A percentile compares a stretch with the other conserved stretches of the same genome.
Evolutionary conservation across 805 yeast genomes (phyloP).

Genomic region (Yarrowia phangngaensis): DNA sequence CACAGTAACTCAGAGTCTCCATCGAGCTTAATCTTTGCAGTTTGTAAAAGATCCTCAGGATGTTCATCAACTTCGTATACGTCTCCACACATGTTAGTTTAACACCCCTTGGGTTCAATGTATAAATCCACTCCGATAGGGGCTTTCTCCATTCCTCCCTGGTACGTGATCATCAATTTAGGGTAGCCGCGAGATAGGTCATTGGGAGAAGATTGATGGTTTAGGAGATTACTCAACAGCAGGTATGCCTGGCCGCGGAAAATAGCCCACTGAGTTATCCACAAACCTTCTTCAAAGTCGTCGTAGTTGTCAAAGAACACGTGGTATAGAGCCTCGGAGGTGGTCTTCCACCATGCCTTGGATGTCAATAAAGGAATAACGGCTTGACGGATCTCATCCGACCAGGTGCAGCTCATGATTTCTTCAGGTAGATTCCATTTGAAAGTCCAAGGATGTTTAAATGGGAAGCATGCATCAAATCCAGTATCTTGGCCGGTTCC

Average conservation of each 20-base stretch:
- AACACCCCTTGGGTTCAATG: conserved; percentile 19
- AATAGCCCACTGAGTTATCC: conserved; percentile 23
- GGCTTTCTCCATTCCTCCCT: conserved; percentile 15
- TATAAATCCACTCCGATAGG: conserved; percentile 18
- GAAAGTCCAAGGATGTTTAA: conserved; percentile 16
- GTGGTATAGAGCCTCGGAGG: conserved; percentile 16
- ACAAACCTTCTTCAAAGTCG: conserved; percentile 18
- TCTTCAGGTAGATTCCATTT: conserved; percentile 6
- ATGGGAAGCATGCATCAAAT: conserved; percentile 9
- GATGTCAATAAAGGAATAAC: conserved; percentile 20
- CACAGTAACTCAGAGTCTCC: too few relatives aligned
- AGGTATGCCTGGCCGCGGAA: conserved; percentile 21
- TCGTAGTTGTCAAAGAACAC: conserved; percentile 13
- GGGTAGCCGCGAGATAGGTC: conserved; percentile 6
- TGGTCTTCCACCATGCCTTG: conserved; percentile 8
- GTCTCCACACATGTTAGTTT: too few relatives aligned
- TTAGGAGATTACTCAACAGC: background rate
- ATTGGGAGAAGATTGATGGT: background rate
- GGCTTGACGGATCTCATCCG: background rate
- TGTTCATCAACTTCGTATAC: too few relatives aligned
- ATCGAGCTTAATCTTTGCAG: too few relatives aligned
- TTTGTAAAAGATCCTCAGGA: too few relatives aligned
- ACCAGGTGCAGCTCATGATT: conserved; percentile 1
- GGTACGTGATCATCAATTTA: conserved; percentile 11
- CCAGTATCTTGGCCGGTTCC: conserved; percentile 20